Percentiles rank a stretch among this genome's conserved stretches.
Evolutionary conservation across 371 early-diverging fungal genomes (phyloP).

Genomic region (Mucor racemosus): DNA sequence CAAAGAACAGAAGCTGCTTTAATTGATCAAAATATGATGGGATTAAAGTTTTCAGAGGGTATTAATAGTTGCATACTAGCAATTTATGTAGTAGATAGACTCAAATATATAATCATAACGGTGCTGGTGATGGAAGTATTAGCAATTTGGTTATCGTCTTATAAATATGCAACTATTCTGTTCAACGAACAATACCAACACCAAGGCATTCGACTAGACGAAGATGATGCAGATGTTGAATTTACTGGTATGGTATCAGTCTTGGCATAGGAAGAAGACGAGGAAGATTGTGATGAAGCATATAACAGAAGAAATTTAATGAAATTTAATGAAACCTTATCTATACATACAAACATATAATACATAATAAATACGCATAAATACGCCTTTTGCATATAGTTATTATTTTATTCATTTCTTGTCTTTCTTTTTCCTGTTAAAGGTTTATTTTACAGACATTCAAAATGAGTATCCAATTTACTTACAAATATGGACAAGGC

Average conservation of each 20-base stretch:
- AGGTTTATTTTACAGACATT: too few relatives aligned
- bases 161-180: conserved; percentile 2
- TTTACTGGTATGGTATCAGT: neutral
- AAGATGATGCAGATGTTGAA: conserved; percentile 33
- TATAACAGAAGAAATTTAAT: too few relatives aligned
- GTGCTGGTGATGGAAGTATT: conserved; percentile 13
- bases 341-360: too few relatives aligned
- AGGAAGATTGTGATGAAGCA: too few relatives aligned
- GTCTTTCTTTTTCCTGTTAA: too few relatives aligned
- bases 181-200: conserved; percentile 3
- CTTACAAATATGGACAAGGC: too few relatives aligned
- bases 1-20: conserved; percentile 14
- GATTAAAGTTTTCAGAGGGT: neutral
- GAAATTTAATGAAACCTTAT: too few relatives aligned
- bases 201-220: conserved; percentile 4
- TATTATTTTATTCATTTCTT: too few relatives aligned
- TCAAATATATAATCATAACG: conserved; percentile 10
- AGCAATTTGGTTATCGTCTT: conserved; percentile 17
- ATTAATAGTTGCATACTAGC: neutral
- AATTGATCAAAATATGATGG: neutral
- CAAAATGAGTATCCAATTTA: too few relatives aligned
- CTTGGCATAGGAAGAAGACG: neutral
- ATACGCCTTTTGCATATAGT: too few relatives aligned
- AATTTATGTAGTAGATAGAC: conserved; percentile 2
- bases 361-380: too few relatives aligned